A percentile compares a stretch with the other conserved stretches of the same genome.
Evolutionary conservation across 2,329 filamentous ascomycete species (phyloP).

Genomic region (Trichoderma semiorbis): DNA sequence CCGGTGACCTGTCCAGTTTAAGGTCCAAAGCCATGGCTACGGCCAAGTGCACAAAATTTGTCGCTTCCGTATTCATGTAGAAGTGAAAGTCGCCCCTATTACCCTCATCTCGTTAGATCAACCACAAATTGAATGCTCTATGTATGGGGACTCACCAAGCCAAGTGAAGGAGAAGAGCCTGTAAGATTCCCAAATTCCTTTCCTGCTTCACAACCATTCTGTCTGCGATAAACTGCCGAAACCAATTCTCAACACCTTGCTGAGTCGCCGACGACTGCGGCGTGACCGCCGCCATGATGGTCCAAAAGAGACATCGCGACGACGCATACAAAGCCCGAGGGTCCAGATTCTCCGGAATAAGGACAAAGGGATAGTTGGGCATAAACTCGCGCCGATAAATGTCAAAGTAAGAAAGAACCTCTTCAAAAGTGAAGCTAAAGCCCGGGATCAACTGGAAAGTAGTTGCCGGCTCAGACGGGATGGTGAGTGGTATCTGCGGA

Average conservation of each 20-base stretch:
- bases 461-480: neutral
- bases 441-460: conserved; percentile 33
- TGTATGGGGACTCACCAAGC: conserved; percentile 32
- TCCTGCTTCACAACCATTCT: conserved; percentile 38
- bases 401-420: conserved; percentile 33
- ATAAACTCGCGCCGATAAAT: conserved; percentile 34
- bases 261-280: conserved; percentile 33
- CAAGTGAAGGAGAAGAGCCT: conserved; percentile 37
- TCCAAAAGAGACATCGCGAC: conserved; percentile 38
- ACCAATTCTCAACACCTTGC: conserved; percentile 33
- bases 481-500: neutral
- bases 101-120: neutral
- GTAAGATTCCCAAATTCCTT: conserved; percentile 35
- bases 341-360: conserved; percentile 26
- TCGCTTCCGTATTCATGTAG: conserved; percentile 36
- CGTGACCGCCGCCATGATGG: conserved; percentile 33
- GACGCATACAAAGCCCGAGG: conserved; percentile 31
- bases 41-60: conserved; percentile 39
- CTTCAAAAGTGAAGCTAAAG: conserved; percentile 31
- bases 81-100: conserved; percentile 39
- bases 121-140: neutral
- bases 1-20: conserved; percentile 32
- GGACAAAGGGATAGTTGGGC: conserved; percentile 39
- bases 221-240: conserved; percentile 36
- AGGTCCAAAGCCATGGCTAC: conserved; percentile 38